phyloP scores from a whole-genome alignment of 2,329 filamentous ascomycete genomes.

The Aureobasidium sp. region DNA sequence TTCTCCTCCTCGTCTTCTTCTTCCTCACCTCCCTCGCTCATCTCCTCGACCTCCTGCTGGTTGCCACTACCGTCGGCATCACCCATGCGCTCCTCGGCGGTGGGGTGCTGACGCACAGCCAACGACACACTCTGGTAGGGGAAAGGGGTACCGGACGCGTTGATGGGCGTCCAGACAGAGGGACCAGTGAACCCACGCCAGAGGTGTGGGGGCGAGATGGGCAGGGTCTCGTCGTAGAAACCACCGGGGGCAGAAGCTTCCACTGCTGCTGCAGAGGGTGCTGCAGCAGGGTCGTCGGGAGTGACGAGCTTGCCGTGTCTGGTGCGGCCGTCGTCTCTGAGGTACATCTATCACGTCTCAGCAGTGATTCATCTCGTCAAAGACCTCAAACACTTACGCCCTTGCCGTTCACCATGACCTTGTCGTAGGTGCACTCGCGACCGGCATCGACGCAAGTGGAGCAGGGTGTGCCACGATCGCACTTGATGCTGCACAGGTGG shows the following conservation, averaged over 20 bases:
- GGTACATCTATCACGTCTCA: neutral
- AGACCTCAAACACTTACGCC: neutral
- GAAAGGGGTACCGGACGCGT: neutral
- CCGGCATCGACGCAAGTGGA: neutral
- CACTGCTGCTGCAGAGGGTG: neutral
- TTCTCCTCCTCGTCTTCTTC: neutral
- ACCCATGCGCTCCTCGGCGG: neutral
- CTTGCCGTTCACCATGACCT: neutral
- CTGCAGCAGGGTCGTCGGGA: neutral
- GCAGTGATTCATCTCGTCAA: neutral
- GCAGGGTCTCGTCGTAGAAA: neutral
- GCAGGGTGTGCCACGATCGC: neutral
- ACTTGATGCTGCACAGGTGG: neutral
- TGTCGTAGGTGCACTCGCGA: neutral
- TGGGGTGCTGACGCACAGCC: neutral
- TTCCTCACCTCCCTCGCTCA: neutral
- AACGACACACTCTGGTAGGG: neutral
- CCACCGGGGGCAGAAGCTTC: neutral
- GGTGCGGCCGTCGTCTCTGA: neutral
- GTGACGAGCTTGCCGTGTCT: neutral
- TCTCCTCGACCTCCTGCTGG: neutral
- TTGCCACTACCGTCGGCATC: neutral
- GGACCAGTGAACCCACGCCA: neutral
- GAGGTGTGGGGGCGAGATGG: neutral
- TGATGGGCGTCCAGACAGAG: neutral